Conservation (phyloP, 2,329 filamentous ascomycete genomes). For the Sporothrix pseudoabietina region DNA sequence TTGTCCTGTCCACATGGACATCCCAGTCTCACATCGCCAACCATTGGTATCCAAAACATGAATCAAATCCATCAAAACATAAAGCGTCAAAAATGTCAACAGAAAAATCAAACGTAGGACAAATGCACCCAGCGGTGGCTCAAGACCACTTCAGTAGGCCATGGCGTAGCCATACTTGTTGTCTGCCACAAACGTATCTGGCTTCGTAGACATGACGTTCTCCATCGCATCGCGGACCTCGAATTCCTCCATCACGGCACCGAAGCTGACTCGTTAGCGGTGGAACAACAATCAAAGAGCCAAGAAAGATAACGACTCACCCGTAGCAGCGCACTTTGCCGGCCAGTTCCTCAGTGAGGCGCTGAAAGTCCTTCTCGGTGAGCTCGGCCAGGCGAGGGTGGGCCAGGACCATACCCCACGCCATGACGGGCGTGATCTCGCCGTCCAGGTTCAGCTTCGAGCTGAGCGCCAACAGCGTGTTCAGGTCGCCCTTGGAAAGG, state of each 20-base stretch:
- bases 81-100: no score
- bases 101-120: neutral
- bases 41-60: neutral
- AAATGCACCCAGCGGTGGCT: neutral
- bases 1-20: no score
- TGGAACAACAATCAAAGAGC: conserved; percentile 13
- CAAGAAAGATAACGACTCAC: conserved; percentile 54
- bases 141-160: neutral
- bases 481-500: conserved; percentile 72
- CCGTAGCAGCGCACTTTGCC: conserved; percentile 91
- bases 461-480: conserved; percentile 82
- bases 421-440: conserved; percentile 94
- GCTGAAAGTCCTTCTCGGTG: conserved; percentile 67
- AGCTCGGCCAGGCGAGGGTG: conserved; percentile 71
- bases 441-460: conserved; percentile 79
- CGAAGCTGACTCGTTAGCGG: conserved; percentile 51
- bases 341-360: conserved; percentile 71
- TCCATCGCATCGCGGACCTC: conserved; percentile 78
- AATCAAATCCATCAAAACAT: neutral
- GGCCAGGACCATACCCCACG: conserved; percentile 78
- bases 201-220: conserved; percentile 65
- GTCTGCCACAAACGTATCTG: conserved; percentile 37
- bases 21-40: neutral
- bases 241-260: conserved; percentile 66
- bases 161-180: conserved; percentile 7